Percentiles rank a stretch among this genome's conserved stretches.
phyloP scores from a whole-genome alignment of 139 green algal species.

The Eudorina sp. region DNA sequence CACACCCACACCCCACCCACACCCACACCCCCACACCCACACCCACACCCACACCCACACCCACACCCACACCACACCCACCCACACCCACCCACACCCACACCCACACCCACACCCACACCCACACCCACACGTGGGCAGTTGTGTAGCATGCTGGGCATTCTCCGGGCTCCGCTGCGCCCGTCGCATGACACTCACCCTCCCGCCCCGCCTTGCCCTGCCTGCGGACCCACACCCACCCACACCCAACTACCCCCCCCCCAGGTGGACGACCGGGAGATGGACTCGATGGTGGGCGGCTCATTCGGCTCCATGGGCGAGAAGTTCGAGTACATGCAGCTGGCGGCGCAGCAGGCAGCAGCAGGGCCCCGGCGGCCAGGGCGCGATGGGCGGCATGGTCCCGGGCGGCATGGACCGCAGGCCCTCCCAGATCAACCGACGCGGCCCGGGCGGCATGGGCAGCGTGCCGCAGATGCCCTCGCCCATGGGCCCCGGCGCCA shows the following conservation, averaged over 20 bases:
- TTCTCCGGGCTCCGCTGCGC: no score
- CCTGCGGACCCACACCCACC: no score
- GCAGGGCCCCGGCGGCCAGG: no score
- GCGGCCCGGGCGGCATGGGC: neutral
- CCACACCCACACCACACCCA: no score
- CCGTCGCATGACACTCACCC: no score
- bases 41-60: no score
- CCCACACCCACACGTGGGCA: no score
- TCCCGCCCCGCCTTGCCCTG: neutral
- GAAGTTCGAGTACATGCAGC: constrained; percentile 57
- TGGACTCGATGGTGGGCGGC: constrained; percentile 44
- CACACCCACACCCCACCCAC: no score
- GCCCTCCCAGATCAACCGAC: constrained; percentile 24
- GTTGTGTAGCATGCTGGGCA: no score
- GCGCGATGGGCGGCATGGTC: neutral
- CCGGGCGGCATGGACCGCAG: constrained; percentile 33
- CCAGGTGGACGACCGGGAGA: constrained; percentile 51
- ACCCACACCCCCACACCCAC: no score
- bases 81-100: no score
- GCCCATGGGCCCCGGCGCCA: constrained; percentile 32
- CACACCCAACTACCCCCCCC: neutral
- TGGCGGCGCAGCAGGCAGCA: neutral
- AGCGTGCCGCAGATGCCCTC: constrained; percentile 17
- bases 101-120: no score
- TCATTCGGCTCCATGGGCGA: constrained; percentile 52